Evolutionary conservation across 192 early-diverging fungal species (phyloP).

Genomic region (Linnemannia exigua): DNA sequence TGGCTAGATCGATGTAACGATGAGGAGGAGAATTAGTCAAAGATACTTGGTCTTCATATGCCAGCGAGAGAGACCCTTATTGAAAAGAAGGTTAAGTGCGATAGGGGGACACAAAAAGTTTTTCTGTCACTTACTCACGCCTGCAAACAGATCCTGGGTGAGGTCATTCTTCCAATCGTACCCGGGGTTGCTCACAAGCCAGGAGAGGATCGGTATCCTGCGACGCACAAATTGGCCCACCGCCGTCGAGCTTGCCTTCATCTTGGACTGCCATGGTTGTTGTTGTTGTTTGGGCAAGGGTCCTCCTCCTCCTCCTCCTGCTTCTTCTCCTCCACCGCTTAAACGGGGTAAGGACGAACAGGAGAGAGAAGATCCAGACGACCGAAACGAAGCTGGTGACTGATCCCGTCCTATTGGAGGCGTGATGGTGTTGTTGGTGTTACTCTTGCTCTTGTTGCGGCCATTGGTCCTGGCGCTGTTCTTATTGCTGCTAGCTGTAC

Average conservation of each 20-base stretch:
- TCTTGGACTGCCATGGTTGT: neutral
- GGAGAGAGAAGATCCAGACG: slow-evolving; percentile 10
- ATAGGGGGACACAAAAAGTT: neutral
- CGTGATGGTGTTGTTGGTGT: neutral
- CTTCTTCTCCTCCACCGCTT: neutral
- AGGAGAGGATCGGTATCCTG: slow-evolving; percentile 34
- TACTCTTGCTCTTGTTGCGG: slow-evolving; percentile 5
- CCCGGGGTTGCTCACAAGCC: slow-evolving; percentile 41
- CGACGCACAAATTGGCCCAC: slow-evolving; percentile 7
- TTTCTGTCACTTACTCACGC: slow-evolving; percentile 46
- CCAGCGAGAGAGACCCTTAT: neutral
- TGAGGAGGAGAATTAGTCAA: neutral
- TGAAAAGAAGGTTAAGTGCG: slow-evolving; percentile 15
- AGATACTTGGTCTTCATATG: neutral
- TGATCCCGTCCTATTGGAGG: neutral
- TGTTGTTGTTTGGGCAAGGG: slow-evolving; percentile 2
- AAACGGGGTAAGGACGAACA: neutral
- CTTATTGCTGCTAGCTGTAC: neutral
- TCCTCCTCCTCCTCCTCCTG: no score
- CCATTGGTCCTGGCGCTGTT: neutral
- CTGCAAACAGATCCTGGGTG: slow-evolving; percentile 48
- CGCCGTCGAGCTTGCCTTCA: neutral
- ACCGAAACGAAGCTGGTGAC: slow-evolving; percentile 7
- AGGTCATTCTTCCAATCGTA: slow-evolving; percentile 45
- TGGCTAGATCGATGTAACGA: slow-evolving; percentile 25